Evolutionary conservation across 306 rosid genomes (phyloP).

Genomic region (Malus sylvestris): DNA sequence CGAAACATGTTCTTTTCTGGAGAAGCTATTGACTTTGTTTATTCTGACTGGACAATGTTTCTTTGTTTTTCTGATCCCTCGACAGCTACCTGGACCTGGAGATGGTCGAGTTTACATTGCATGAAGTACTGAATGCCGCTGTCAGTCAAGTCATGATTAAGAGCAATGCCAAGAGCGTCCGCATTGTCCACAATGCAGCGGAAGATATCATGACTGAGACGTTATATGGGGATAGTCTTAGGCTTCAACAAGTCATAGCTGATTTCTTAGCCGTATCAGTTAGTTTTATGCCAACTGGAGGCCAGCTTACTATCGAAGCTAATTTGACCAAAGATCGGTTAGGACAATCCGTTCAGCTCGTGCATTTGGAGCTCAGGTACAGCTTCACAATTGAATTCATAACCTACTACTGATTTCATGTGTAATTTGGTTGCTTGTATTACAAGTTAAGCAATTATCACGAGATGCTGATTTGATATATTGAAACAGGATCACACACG

Average conservation of each 20-base stretch:
- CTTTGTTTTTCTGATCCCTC: slow-evolving; percentile 12
- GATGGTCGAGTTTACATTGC: slow-evolving; percentile 81
- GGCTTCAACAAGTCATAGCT: slow-evolving; percentile 85
- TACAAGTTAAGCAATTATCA: neutral
- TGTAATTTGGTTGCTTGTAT: neutral
- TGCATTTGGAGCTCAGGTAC: slow-evolving; percentile 73
- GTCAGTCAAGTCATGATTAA: slow-evolving; percentile 68
- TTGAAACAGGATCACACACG: slow-evolving; percentile 57
- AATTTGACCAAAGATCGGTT: slow-evolving; percentile 60
- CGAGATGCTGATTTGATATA: neutral
- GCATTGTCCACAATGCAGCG: slow-evolving; percentile 51
- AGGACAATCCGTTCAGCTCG: slow-evolving; percentile 80
- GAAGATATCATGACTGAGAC: slow-evolving; percentile 48
- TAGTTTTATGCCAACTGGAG: slow-evolving; percentile 52
- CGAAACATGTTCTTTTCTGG: neutral
- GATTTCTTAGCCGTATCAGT: slow-evolving; percentile 67
- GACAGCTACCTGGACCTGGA: slow-evolving; percentile 76
- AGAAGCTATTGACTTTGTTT: neutral
- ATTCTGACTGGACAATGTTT: neutral
- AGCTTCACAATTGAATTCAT: neutral
- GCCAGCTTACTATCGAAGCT: slow-evolving; percentile 55
- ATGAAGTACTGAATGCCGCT: slow-evolving; percentile 62
- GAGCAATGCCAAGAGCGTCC: slow-evolving; percentile 49
- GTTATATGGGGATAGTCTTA: slow-evolving; percentile 66
- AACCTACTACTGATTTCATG: neutral